A percentile compares a stretch with the other conserved stretches of the same genome.
Conservation (phyloP, 2,329 filamentous ascomycete genomes). For the Alternaria longipes region DNA sequence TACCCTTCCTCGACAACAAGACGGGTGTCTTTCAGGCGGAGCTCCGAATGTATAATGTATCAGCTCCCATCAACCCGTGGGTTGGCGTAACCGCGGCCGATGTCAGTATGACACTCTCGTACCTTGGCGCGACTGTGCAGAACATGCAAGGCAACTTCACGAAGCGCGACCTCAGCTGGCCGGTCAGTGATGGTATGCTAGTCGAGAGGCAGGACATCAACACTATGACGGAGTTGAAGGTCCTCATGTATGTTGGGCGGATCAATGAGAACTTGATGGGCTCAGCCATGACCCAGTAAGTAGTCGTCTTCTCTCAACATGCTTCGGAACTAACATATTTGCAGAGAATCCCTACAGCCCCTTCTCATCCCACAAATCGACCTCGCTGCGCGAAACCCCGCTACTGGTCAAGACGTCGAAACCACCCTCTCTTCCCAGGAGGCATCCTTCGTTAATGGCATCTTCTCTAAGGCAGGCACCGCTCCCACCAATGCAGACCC, state of each 20-base stretch:
- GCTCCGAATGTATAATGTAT: slow-evolving; percentile 76
- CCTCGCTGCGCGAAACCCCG: slow-evolving; percentile 65
- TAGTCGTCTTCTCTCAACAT: not conserved
- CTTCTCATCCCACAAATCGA: slow-evolving; percentile 74
- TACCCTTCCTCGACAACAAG: slow-evolving; percentile 72
- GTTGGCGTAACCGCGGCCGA: slow-evolving; percentile 50
- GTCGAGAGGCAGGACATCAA: slow-evolving; percentile 41
- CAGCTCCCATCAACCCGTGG: slow-evolving; percentile 63
- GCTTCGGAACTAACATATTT: slow-evolving; percentile 20
- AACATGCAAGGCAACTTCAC: slow-evolving; percentile 46
- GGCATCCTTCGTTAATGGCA: slow-evolving; percentile 74
- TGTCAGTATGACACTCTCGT: slow-evolving; percentile 55
- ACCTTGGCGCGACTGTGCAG: slow-evolving; percentile 54
- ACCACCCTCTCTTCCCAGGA: slow-evolving; percentile 75
- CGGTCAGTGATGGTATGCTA: slow-evolving; percentile 35
- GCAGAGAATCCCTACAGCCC: slow-evolving; percentile 66
- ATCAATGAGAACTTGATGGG: slow-evolving; percentile 68
- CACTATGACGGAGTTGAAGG: slow-evolving; percentile 60
- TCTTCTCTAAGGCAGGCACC: slow-evolving; percentile 68
- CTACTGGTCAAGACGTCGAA: slow-evolving; percentile 61
- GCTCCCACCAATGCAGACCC: slow-evolving; percentile 59
- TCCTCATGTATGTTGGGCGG: slow-evolving; percentile 74
- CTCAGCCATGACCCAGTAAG: slow-evolving; percentile 69
- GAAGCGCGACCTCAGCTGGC: slow-evolving; percentile 43
- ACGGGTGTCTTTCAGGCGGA: slow-evolving; percentile 80